Evolutionary conservation across 129 eudicot genomes (phyloP).

Genomic region (Tagetes erecta): DNA sequence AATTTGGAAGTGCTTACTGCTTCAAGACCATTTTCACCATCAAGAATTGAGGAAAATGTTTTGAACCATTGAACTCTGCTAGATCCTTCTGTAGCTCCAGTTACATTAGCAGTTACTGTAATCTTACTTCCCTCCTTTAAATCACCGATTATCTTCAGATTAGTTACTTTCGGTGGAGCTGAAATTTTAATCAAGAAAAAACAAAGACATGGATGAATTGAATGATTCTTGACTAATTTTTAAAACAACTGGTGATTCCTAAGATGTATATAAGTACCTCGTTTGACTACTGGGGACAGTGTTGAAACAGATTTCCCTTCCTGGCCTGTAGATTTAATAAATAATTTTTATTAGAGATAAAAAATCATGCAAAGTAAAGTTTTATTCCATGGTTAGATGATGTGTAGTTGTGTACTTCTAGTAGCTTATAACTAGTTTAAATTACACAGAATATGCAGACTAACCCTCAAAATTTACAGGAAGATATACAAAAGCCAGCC

Average conservation of each 20-base stretch:
- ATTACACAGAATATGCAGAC: constrained; percentile 30
- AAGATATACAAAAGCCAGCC: constrained; percentile 74
- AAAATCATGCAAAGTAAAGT: constrained; percentile 21
- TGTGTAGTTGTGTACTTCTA: neutral
- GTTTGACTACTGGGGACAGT: constrained; percentile 66
- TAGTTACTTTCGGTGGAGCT: constrained; percentile 96
- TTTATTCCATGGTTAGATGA: constrained; percentile 12
- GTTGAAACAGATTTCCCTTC: constrained; percentile 77
- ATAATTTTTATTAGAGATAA: constrained; percentile 3
- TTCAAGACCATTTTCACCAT: constrained; percentile 76
- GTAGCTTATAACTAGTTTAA: constrained; percentile 23
- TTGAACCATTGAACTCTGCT: constrained; percentile 99
- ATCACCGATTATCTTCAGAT: constrained; percentile 80
- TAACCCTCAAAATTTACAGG: constrained; percentile 90
- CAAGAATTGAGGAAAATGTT: constrained; percentile 55
- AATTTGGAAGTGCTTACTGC: constrained; percentile 79
- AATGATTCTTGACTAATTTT: neutral
- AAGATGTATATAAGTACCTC: constrained; percentile 48
- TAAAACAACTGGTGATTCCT: constrained; percentile 3
- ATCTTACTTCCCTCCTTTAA: constrained; percentile 91
- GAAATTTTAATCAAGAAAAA: constrained; percentile 35
- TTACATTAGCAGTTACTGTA: constrained; percentile 73
- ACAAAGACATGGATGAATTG: constrained; percentile 8
- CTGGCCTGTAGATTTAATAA: constrained; percentile 57
- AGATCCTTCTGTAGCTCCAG: constrained; percentile 93